phyloP scores from a whole-genome alignment of 768 basidiomycete species.

The Leccinum uliginosum region DNA sequence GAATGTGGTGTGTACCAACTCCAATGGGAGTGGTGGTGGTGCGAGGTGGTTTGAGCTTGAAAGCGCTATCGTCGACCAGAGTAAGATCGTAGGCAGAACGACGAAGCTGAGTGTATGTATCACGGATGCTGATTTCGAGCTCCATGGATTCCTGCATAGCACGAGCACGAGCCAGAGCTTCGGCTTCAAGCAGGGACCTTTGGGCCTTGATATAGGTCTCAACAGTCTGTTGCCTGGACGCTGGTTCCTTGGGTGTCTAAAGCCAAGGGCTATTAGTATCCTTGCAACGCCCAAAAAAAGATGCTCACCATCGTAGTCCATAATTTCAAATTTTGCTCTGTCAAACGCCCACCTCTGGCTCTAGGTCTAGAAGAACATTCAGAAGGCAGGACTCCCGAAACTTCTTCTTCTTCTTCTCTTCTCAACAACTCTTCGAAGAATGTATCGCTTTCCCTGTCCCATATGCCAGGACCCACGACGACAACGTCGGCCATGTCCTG shows the following conservation, averaged over 20 bases:
- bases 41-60: conserved; percentile 66
- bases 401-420: conserved; percentile 69
- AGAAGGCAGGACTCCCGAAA: conserved; percentile 40
- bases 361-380: conserved; percentile 57
- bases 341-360: conserved; percentile 62
- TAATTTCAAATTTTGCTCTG: conserved; percentile 75
- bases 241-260: conserved; percentile 88
- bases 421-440: conserved; percentile 71
- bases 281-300: not conserved
- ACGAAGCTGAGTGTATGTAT: conserved; percentile 74
- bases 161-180: conserved; percentile 71
- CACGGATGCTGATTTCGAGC: conserved; percentile 72
- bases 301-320: conserved; percentile 71
- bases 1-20: conserved; percentile 34
- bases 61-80: conserved; percentile 49
- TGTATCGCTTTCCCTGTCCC: conserved; percentile 89
- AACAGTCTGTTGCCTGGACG: conserved; percentile 79
- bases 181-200: conserved; percentile 73
- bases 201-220: conserved; percentile 81
- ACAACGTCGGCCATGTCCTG: conserved; percentile 96
- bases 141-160: conserved; percentile 75
- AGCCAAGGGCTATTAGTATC: conserved; percentile 7
- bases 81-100: conserved; percentile 71
- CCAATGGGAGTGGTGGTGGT: conserved; percentile 33
- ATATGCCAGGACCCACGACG: conserved; percentile 79